phyloP scores from a whole-genome alignment of 164 flowering plant genomes.

The Sedum album region DNA sequence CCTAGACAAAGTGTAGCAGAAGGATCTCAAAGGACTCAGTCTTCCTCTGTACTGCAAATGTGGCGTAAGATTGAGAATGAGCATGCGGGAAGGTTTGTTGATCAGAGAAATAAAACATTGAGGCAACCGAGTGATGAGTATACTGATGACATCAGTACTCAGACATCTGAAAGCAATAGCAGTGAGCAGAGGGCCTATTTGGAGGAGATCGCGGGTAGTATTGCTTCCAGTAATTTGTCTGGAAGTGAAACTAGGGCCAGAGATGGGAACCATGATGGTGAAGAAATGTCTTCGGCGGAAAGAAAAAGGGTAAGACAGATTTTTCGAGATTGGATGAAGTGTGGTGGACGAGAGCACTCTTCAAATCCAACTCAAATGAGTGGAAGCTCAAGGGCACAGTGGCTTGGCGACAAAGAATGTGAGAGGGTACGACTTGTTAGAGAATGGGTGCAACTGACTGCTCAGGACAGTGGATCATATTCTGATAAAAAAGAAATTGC shows the following conservation, averaged over 20 bases:
- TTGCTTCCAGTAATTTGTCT: conserved; percentile 23
- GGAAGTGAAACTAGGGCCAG: conserved; percentile 20
- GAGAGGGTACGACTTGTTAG: conserved; percentile 75
- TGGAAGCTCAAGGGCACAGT: conserved; percentile 45
- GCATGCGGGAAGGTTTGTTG: conserved; percentile 28
- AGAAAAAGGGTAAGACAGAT: conserved; percentile 78
- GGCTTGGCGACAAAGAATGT: conserved; percentile 78
- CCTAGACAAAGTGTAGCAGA: conserved; percentile 26
- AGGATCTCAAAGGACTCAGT: conserved; percentile 28
- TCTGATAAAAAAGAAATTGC: conserved; percentile 41
- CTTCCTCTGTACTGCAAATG: conserved; percentile 54
- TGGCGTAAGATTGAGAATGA: conserved; percentile 69
- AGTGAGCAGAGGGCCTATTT: conserved; percentile 19
- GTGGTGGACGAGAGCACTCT: conserved; percentile 35
- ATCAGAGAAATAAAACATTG: conserved; percentile 23
- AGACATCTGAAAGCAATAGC: conserved; percentile 16
- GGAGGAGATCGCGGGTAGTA: conserved; percentile 23
- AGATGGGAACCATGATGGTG: conserved; percentile 16
- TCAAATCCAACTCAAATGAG: conserved; percentile 31
- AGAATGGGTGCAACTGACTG: conserved; percentile 74
- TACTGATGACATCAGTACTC: conserved; percentile 12
- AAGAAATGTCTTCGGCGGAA: conserved; percentile 38
- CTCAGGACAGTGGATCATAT: conserved; percentile 43
- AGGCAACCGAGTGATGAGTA: conserved; percentile 23
- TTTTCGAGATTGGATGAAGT: conserved; percentile 71